Conservation (phyloP, 1,284 basidiomycete genomes). For the Ganoderma multipileum region DNA sequence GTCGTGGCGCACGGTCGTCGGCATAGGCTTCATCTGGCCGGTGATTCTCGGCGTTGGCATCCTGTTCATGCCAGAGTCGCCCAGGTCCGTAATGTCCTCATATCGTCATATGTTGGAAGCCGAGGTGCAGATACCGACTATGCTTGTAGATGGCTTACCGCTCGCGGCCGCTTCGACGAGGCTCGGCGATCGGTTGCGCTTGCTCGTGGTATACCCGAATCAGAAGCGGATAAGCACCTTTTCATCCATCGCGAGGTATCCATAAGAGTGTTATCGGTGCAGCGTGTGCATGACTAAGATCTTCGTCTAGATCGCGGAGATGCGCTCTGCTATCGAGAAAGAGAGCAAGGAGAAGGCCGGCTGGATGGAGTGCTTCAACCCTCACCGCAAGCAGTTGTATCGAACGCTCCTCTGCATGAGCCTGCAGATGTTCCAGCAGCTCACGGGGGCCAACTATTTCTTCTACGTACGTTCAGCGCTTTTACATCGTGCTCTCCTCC, state of each 20-base stretch:
- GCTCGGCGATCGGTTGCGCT: slow-evolving; percentile 60
- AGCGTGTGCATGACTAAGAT: slow-evolving; percentile 21
- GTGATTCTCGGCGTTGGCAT: slow-evolving; percentile 72
- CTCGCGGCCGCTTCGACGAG: slow-evolving; percentile 56
- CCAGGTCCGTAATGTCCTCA: slow-evolving; percentile 57
- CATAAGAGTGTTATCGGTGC: background rate
- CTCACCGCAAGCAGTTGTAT: slow-evolving; percentile 60
- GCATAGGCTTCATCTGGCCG: slow-evolving; percentile 75
- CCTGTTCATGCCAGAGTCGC: slow-evolving; percentile 79
- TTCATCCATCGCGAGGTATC: slow-evolving; percentile 55
- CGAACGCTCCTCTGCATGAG: slow-evolving; percentile 69
- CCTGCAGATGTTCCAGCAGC: slow-evolving; percentile 74
- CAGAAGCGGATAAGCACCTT: slow-evolving; percentile 50
- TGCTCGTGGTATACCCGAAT: slow-evolving; percentile 57
- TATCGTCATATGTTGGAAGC: slow-evolving; percentile 33
- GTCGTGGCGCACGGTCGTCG: slow-evolving; percentile 76
- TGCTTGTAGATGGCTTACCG: slow-evolving; percentile 60
- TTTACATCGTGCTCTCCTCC: background rate
- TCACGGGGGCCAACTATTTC: slow-evolving; percentile 55
- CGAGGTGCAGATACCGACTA: slow-evolving; percentile 35
- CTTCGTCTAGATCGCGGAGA: slow-evolving; percentile 49
- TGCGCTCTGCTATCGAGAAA: slow-evolving; percentile 52
- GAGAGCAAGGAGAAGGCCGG: slow-evolving; percentile 52
- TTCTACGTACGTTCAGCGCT: slow-evolving; percentile 53
- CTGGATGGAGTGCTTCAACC: slow-evolving; percentile 69